A percentile compares a stretch with the other conserved stretches of the same genome.
These are phyloP conservation scores for Candida vaughaniae DNA, from an alignment of 805 yeast species.

Conservation along the genomic window DNA sequence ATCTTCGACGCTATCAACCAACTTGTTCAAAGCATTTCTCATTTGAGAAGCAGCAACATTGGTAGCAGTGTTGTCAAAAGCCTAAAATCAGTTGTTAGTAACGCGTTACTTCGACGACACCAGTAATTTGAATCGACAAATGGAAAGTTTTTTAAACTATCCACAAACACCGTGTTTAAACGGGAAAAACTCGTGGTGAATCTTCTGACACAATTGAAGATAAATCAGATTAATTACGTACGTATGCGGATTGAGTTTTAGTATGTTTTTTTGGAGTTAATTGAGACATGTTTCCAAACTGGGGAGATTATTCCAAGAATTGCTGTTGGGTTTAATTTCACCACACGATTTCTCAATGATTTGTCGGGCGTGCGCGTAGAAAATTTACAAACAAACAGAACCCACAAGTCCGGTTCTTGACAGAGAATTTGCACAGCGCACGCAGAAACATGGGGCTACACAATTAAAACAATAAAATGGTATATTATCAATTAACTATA, in stretches of 20 bases:
- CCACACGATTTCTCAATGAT: neutral
- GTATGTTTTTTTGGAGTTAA: conserved; percentile 52
- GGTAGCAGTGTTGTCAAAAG: conserved; percentile 92
- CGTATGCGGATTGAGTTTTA: conserved; percentile 70
- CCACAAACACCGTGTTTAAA: too few species aligned
- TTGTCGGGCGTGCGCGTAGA: neutral
- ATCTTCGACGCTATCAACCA: conserved; percentile 77
- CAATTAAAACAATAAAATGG: too few species aligned
- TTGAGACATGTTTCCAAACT: conserved; percentile 8
- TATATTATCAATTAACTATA: too few species aligned
- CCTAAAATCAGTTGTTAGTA: conserved; percentile 42
- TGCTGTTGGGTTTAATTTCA: conserved; percentile 5
- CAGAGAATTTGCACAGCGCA: too few species aligned
- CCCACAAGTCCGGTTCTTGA: too few species aligned
- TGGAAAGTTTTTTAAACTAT: too few species aligned
- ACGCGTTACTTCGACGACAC: too few species aligned
- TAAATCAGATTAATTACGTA: conserved; percentile 38
- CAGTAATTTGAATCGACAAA: too few species aligned
- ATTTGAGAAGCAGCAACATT: conserved; percentile 96
- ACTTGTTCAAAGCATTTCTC: conserved; percentile 90
- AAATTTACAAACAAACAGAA: neutral
- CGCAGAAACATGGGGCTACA: too few species aligned
- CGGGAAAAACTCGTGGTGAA: too few species aligned
- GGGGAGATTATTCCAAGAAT: too few species aligned
- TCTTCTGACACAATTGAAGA: neutral